Evolutionary conservation across 345 rosid genomes (phyloP).

Genomic region (Populus simonii): DNA sequence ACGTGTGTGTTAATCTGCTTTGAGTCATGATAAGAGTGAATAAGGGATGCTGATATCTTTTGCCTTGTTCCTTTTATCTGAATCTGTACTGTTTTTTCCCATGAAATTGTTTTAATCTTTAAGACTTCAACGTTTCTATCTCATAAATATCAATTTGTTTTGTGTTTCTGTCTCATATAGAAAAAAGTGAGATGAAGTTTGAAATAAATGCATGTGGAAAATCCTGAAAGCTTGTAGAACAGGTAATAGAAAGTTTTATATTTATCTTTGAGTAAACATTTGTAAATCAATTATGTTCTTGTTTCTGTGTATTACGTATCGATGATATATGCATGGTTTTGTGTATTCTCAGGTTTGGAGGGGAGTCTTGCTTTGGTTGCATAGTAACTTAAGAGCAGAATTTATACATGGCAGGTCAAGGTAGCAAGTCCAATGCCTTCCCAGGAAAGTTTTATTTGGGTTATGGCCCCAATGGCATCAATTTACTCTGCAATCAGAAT

Average conservation of each 20-base stretch:
- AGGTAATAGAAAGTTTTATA: background rate
- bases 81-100: too few species aligned
- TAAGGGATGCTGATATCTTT: too few species aligned
- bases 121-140: too few species aligned
- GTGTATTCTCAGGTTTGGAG: background rate
- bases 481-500: background rate
- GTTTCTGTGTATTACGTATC: background rate
- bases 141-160: too few species aligned
- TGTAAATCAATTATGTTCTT: background rate
- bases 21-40: too few species aligned
- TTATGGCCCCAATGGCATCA: background rate
- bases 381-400: background rate
- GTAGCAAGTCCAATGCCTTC: slow-evolving; percentile 3
- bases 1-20: background rate
- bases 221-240: background rate
- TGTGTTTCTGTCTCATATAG: too few species aligned
- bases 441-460: background rate
- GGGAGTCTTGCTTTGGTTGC: background rate
- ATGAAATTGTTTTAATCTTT: too few species aligned
- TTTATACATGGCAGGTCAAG: slow-evolving; percentile 10
- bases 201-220: background rate
- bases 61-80: background rate
- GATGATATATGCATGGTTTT: background rate
- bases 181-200: background rate
- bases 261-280: background rate